Evolutionary conservation across 2,329 filamentous ascomycete genomes (phyloP).

Genomic region (Diaporthe sp.): DNA sequence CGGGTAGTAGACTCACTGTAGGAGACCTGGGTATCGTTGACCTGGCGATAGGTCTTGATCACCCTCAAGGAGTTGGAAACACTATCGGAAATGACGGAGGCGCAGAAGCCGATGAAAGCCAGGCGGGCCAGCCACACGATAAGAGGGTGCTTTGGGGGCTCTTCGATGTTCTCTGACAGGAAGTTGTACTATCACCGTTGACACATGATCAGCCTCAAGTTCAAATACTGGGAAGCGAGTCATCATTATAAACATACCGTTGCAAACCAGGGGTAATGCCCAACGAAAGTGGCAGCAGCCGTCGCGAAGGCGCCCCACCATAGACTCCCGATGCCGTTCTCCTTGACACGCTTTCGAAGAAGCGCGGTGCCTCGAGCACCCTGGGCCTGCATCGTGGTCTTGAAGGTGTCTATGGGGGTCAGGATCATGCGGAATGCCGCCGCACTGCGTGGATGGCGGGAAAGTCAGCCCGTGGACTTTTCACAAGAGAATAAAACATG

Average conservation of each 20-base stretch:
- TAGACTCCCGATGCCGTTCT: constrained; percentile 57
- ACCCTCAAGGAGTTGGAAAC: constrained; percentile 62
- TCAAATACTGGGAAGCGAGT: no score
- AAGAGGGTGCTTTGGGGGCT: constrained; percentile 55
- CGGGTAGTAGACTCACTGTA: constrained; percentile 51
- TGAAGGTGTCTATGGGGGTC: constrained; percentile 63
- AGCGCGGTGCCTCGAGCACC: constrained; percentile 56
- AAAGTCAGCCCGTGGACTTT: not conserved
- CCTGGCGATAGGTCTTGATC: constrained; percentile 63
- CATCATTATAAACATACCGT: constrained; percentile 49
- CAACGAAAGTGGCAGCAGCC: constrained; percentile 61
- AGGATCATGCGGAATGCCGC: constrained; percentile 61
- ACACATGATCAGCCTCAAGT: not conserved
- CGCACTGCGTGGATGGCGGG: constrained; percentile 47
- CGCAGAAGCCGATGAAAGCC: constrained; percentile 58
- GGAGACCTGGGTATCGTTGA: constrained; percentile 61
- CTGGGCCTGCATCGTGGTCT: constrained; percentile 63
- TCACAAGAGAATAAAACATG: not conserved
- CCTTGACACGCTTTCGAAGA: constrained; percentile 58
- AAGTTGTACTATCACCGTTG: constrained; percentile 60
- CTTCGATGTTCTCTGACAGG: constrained; percentile 53
- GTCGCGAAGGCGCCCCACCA: constrained; percentile 65
- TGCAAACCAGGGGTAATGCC: constrained; percentile 64
- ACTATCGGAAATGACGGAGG: constrained; percentile 59
- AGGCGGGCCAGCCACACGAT: constrained; percentile 58